Evolutionary conservation across 345 rosid genomes (phyloP), one percentile per base, ranked within the genome.

Genomic region (Arabidopsis suecica): DNA sequence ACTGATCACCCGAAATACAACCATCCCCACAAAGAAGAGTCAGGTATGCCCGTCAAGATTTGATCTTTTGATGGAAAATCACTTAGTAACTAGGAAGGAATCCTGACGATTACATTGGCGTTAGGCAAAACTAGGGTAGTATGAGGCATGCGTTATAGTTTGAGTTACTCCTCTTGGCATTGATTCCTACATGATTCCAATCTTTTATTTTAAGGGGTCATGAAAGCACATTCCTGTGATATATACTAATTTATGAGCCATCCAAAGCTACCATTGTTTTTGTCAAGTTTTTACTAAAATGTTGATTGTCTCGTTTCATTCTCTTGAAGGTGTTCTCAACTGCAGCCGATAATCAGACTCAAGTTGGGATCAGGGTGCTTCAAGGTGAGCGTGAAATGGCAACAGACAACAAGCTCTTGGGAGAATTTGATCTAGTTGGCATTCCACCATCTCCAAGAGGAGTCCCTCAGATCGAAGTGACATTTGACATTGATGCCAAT

Each of bases 371-470:
- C 73, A 91, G 76, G 80, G 98, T 91, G 42, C 93, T 89, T 44
- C 97, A 93, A 61, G 98, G 97, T 13, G 97, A 93, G 69, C 89
- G 98, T n/a, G 96, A 88, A 58, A 88, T 91, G 93, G 91, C 97
- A 40, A 0, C 91, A 4, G 98, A 91, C 81, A 93, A 91, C 89
- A 93, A 93, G 78, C 38, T 79, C 0, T 72, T 91, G 12, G 97
- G 98, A 47, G 96, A 91, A 61, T 91, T 93, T 71, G 97, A 89
- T 41, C 89, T 93, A 57, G 82, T 84, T n/a, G 97, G 97, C 38
- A 86, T 93, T 37, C 98, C 97, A 20, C 96, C 98, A 5, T 89
- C 96, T 14, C 96, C 90, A 1, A 81, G 97, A 72, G 97, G 96
- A 6, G 65, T 89, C 78, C 98, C 97, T 13, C 98, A 91, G 81